phyloP scores from a whole-genome alignment of 2,329 filamentous ascomycete species.

The Aspergillus brasiliensis region DNA sequence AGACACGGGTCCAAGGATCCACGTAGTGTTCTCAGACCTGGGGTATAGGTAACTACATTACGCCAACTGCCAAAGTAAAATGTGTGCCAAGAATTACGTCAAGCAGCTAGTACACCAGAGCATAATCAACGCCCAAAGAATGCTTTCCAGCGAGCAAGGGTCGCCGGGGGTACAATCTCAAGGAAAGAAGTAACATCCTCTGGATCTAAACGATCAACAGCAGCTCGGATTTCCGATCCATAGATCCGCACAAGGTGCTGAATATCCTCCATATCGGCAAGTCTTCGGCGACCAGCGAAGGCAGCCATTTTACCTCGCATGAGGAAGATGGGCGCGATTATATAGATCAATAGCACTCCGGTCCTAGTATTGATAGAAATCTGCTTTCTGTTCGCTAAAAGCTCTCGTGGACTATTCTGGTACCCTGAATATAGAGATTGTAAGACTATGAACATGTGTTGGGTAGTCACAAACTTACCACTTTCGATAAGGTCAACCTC shows the following conservation, averaged over 20 bases:
- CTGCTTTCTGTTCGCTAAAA: neutral
- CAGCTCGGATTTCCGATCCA: neutral
- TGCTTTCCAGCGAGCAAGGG: neutral
- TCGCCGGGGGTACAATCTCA: neutral
- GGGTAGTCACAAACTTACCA: neutral
- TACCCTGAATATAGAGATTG: neutral
- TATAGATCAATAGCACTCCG: neutral
- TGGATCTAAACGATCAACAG: neutral
- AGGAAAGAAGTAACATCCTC: neutral
- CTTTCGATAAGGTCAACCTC: neutral
- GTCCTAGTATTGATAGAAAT: neutral
- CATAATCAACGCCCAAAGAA: neutral
- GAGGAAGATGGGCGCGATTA: neutral
- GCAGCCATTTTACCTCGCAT: neutral
- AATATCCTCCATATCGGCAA: neutral
- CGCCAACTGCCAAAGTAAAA: neutral
- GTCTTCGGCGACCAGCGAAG: neutral
- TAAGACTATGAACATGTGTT: neutral
- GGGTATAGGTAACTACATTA: neutral
- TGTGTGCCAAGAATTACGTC: too few species aligned
- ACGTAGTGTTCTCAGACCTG: neutral
- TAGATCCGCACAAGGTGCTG: neutral
- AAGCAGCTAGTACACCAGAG: neutral
- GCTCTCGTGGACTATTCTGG: neutral
- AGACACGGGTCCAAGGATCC: neutral